A percentile compares a stretch with the other conserved stretches of the same genome.
These are phyloP conservation scores for Dactylorhiza incarnata DNA, from an alignment of 106 monocot species.

Conservation along the genomic window DNA sequence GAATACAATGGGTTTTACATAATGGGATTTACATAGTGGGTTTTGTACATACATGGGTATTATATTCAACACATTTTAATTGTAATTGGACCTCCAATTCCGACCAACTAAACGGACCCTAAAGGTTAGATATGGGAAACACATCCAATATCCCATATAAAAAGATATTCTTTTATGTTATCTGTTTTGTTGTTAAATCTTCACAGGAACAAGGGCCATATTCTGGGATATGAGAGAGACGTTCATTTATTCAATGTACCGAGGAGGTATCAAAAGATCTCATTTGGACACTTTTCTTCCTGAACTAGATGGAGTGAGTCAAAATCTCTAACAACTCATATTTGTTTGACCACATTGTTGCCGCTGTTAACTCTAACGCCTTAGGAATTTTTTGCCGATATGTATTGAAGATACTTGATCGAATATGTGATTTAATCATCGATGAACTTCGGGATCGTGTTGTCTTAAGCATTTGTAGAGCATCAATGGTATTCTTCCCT, in stretches of 20 bases:
- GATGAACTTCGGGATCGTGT: conserved; percentile 61
- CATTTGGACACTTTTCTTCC: conserved; percentile 45
- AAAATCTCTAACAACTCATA: neutral
- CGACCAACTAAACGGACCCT: too few relatives aligned
- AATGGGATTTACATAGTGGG: too few relatives aligned
- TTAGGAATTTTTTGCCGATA: neutral
- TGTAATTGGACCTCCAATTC: too few relatives aligned
- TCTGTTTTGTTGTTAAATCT: neutral
- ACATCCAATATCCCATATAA: neutral
- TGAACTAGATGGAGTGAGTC: conserved; percentile 59
- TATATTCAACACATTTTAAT: too few relatives aligned
- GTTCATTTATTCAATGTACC: conserved; percentile 57
- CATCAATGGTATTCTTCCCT: conserved; percentile 46
- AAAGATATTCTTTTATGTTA: neutral
- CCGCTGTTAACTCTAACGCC: neutral
- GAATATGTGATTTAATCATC: conserved; percentile 52
- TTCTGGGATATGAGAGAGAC: conserved; percentile 71
- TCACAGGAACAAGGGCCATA: conserved; percentile 47
- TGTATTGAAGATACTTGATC: conserved; percentile 46
- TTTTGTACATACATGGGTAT: too few relatives aligned
- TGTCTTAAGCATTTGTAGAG: conserved; percentile 50
- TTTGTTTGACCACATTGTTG: neutral
- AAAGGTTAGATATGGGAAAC: neutral
- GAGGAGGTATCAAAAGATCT: conserved; percentile 34
- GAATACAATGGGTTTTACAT: too few relatives aligned